A percentile compares a stretch with the other conserved stretches of the same genome.
These are phyloP conservation scores for Tuber borchii DNA, from an alignment of 495 filamentous ascomycete species.

Conservation along the genomic window DNA sequence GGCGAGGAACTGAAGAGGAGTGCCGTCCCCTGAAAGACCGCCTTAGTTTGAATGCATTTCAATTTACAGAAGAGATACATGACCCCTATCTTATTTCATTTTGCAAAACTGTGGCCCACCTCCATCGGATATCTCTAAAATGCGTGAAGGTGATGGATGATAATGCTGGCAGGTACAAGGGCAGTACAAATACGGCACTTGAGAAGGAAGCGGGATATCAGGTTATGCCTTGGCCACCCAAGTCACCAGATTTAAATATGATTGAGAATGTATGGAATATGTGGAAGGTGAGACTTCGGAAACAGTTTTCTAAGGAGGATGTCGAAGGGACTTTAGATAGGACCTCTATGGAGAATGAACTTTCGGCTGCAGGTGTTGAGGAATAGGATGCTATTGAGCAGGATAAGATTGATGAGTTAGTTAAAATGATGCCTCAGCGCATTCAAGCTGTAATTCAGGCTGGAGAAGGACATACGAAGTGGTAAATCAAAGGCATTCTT, in stretches of 20 bases:
- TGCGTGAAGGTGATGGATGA: background rate
- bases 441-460: slow-evolving; percentile 10
- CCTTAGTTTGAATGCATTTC: background rate
- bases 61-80: background rate
- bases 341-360: background rate
- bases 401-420: background rate
- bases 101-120: background rate
- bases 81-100: background rate
- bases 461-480: slow-evolving; percentile 6
- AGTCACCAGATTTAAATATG: too few relatives aligned
- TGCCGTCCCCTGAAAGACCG: background rate
- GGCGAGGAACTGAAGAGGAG: background rate
- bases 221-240: too few relatives aligned
- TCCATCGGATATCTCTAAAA: background rate
- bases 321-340: background rate
- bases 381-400: background rate
- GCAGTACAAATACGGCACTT: background rate
- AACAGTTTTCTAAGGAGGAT: too few relatives aligned
- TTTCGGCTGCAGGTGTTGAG: background rate
- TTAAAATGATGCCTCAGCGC: background rate
- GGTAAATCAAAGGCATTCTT: background rate
- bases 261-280: too few relatives aligned
- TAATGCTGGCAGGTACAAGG: background rate
- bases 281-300: too few relatives aligned
- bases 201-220: background rate